Evolutionary conservation across 1,284 basidiomycete genomes (phyloP).

Genomic region (Ustilago nuda): DNA sequence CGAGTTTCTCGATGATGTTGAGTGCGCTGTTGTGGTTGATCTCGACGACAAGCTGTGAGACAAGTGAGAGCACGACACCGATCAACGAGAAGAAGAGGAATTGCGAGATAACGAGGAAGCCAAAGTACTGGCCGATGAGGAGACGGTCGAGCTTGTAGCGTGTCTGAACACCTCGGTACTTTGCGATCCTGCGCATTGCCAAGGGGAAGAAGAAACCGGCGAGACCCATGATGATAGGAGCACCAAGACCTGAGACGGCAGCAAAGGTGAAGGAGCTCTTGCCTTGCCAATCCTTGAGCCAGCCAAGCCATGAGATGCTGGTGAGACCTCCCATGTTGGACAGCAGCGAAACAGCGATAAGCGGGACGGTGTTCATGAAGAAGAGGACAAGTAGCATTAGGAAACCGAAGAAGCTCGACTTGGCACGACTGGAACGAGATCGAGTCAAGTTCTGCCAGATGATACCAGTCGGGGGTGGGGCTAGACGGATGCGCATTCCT

Average conservation of each 20-base stretch:
- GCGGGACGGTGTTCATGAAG: conserved; percentile 64
- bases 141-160: conserved; percentile 56
- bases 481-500: conserved; percentile 58
- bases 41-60: conserved; percentile 44
- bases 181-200: conserved; percentile 64
- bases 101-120: conserved; percentile 65
- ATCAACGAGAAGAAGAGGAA: conserved; percentile 68
- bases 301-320: conserved; percentile 45
- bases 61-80: conserved; percentile 61
- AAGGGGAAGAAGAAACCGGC: conserved; percentile 62
- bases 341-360: conserved; percentile 60
- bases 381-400: conserved; percentile 57
- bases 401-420: conserved; percentile 57
- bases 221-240: conserved; percentile 62
- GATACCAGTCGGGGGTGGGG: conserved; percentile 63
- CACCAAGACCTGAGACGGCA: conserved; percentile 60
- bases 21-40: conserved; percentile 53
- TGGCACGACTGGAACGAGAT: conserved; percentile 44
- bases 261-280: conserved; percentile 58
- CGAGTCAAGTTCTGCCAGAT: conserved; percentile 66
- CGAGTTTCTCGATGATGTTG: conserved; percentile 45
- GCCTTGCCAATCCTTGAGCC: conserved; percentile 54
- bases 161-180: conserved; percentile 65
- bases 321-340: conserved; percentile 64
- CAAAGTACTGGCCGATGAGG: conserved; percentile 63